phyloP scores from a whole-genome alignment of 495 filamentous ascomycete genomes.

The Margaritispora aquatica region DNA sequence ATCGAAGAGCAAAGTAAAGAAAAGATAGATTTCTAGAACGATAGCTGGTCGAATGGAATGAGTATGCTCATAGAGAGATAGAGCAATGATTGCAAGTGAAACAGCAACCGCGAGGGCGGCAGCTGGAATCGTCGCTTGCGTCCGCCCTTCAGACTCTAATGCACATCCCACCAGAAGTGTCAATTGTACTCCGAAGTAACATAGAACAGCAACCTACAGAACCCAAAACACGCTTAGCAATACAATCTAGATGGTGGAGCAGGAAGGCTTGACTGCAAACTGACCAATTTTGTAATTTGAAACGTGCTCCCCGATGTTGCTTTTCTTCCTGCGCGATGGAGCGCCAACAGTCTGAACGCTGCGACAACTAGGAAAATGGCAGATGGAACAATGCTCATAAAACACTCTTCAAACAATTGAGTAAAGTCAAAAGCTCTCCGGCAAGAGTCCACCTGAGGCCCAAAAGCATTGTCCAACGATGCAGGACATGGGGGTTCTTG shows the following conservation, averaged over 20 bases:
- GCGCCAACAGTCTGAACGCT: background rate
- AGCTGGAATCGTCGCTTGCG: no score
- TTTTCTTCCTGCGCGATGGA: background rate
- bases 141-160: background rate
- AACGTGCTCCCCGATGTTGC: background rate
- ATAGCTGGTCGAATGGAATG: conserved; percentile 30
- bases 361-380: background rate
- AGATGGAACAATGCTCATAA: background rate
- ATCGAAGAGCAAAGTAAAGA: conserved; percentile 34
- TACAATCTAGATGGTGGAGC: no score
- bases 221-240: no score
- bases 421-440: conserved; percentile 1
- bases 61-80: conserved; percentile 27
- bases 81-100: background rate
- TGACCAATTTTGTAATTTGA: background rate
- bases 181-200: background rate
- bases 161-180: background rate
- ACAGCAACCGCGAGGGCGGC: no score
- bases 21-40: conserved; percentile 31
- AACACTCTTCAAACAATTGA: background rate
- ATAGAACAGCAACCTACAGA: no score
- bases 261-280: no score
- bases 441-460: background rate
- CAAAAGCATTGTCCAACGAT: no score
- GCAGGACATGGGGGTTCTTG: no score